These are phyloP conservation scores for Arachis hypogaea DNA, from an alignment of 306 rosid species.

Conservation along the genomic window DNA sequence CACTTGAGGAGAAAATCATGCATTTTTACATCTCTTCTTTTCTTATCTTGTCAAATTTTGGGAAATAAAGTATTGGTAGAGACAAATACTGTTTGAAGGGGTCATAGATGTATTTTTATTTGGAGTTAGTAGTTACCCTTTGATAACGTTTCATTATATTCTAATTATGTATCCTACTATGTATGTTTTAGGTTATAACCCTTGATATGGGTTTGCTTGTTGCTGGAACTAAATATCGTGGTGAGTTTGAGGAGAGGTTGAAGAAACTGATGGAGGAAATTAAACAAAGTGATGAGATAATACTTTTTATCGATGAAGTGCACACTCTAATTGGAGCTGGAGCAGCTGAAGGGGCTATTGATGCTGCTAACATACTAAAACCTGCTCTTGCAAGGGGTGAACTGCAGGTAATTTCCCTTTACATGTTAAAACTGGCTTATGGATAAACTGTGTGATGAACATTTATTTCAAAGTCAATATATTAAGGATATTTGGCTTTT, in stretches of 20 bases:
- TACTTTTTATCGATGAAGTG: constrained; percentile 95
- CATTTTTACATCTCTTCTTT: neutral
- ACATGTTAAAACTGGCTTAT: constrained; percentile 4
- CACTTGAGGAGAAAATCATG: constrained; percentile 8
- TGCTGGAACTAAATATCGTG: constrained; percentile 99
- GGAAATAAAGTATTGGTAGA: constrained; percentile 5
- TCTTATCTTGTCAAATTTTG: constrained; percentile 4
- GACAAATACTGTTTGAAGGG: constrained; percentile 11
- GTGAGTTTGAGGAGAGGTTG: constrained; percentile 98
- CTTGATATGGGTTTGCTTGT: constrained; percentile 98
- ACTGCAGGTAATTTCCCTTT: constrained; percentile 73
- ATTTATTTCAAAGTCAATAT: neutral
- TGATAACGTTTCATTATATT: constrained; percentile 27
- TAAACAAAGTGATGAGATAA: constrained; percentile 96
- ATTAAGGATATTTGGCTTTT: constrained; percentile 1
- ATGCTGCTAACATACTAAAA: constrained; percentile 94
- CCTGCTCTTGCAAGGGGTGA: constrained; percentile 99
- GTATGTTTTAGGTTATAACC: constrained; percentile 77
- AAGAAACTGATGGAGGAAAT: constrained; percentile 99
- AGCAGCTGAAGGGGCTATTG: constrained; percentile 99
- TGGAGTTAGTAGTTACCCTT: constrained; percentile 17
- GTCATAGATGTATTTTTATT: neutral
- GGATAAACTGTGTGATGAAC: neutral
- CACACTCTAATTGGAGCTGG: constrained; percentile 99
- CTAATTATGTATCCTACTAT: constrained; percentile 34